Evolutionary conservation across 257 asterid species (phyloP), one percentile per base, ranked within the genome.

Genomic region (Fraxinus excelsior): DNA sequence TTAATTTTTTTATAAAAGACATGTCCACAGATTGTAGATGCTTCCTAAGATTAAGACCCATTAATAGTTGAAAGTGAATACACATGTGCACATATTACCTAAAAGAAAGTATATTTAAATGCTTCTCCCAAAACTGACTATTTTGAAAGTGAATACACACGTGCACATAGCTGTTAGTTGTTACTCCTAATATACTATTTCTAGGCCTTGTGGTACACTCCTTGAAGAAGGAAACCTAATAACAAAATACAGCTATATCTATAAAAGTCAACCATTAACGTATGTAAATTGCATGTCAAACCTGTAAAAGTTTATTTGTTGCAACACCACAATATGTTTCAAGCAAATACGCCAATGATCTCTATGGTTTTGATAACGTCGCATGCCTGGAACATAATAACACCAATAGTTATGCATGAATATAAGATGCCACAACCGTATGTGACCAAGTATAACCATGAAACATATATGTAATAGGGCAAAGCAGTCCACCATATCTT

Each of bases 281-380:
- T 75, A 46, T 80, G 10, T 49, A 77, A 75, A 70, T 25, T 68
- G 23, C 42, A 51, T 21, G 12, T 73, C 82, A 58, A 74, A 93
- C 99, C 98, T 95, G 99, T 53, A 95, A 85, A 71, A 86, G 76
- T 80, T 95, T 95, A 80, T 95, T 95, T 80, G 96, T 75, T 67
- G 85, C 67, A 78, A 95, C 87, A 71, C 91, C 76, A 72, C 96
- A 95, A 78, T 91, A 93, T 29, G 86, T 72, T 80, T 95, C 98
- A 76, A 95, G 97, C 86, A 95, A 86, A 86, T 90, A 89, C 60
- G 99, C 97, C 87, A 95, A 85, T 69, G 99, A 95, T 85, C 90
- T 95, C 80, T 95, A 98, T 23, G 98, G 96, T 86, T 95, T 95
- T 38, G 89, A 84, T 84, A 93, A 77, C 78, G 68, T 95, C 98